Evolutionary conservation across 805 yeast species (phyloP).

Genomic region (Saccharomycopsis lassenensis): DNA sequence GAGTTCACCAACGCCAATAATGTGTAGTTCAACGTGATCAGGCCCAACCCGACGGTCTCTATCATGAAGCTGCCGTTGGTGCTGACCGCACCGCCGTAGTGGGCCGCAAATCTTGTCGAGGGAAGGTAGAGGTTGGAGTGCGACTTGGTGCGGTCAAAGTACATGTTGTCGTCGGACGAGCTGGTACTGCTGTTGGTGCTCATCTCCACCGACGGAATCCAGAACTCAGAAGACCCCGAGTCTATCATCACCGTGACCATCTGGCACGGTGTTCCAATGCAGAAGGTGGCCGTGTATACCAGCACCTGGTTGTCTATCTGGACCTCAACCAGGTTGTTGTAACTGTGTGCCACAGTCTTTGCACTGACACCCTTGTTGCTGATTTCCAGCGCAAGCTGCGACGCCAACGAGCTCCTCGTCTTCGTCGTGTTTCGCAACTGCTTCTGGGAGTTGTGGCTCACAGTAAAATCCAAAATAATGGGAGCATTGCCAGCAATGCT

Average conservation of each 20-base stretch:
- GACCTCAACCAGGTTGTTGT: slow-evolving; percentile 1
- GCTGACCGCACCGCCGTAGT: slow-evolving; percentile 11
- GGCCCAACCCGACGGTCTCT: slow-evolving; percentile 6
- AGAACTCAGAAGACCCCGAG: slow-evolving; percentile 15
- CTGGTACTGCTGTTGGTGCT: background rate
- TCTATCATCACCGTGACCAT: slow-evolving; percentile 9
- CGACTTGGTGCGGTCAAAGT: background rate
- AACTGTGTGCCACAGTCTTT: background rate
- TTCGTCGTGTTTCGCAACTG: background rate
- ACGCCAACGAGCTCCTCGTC: background rate
- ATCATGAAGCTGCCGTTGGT: slow-evolving; percentile 8
- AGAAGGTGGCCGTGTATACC: slow-evolving; percentile 8
- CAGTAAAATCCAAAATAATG: background rate
- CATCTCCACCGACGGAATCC: slow-evolving; percentile 8
- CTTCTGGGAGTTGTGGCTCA: background rate
- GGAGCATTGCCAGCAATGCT: no score
- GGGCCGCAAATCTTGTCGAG: background rate
- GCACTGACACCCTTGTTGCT: slow-evolving; percentile 1
- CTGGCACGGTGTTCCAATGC: slow-evolving; percentile 12
- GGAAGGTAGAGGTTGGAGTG: background rate
- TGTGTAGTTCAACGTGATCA: slow-evolving; percentile 3
- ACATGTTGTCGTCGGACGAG: background rate
- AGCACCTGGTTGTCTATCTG: slow-evolving; percentile 7
- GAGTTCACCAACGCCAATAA: slow-evolving; percentile 13
- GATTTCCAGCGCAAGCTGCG: background rate